These are phyloP conservation scores for Blastobotrys niveus DNA, from an alignment of 1,139 yeast genomes.

Conservation along the genomic window DNA sequence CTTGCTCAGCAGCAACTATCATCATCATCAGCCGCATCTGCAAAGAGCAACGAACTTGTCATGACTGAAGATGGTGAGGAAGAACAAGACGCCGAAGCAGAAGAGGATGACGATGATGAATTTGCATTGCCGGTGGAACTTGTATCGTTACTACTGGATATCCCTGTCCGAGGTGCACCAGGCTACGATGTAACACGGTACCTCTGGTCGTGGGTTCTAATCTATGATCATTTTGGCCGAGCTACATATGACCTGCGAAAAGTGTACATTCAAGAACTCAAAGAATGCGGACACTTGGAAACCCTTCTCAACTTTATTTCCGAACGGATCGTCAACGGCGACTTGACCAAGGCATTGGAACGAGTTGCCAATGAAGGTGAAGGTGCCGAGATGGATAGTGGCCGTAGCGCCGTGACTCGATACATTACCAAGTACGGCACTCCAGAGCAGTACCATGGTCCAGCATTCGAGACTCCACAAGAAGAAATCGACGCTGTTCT, in stretches of 20 bases:
- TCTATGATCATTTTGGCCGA: slow-evolving; percentile 58
- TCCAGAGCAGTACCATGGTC: not conserved
- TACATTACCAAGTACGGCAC: slow-evolving; percentile 13
- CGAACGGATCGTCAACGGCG: slow-evolving; percentile 15
- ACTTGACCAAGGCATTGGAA: slow-evolving; percentile 7
- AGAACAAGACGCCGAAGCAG: slow-evolving; percentile 22
- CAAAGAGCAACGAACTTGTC: too few species aligned
- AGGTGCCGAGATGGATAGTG: too few species aligned
- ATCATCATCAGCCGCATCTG: not conserved
- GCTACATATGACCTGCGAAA: slow-evolving; percentile 59
- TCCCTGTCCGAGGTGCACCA: slow-evolving; percentile 22
- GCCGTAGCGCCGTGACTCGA: not conserved
- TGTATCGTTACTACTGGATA: slow-evolving; percentile 27
- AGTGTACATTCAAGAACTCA: slow-evolving; percentile 54
- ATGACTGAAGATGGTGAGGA: not conserved
- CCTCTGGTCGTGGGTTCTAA: slow-evolving; percentile 65
- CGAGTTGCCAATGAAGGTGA: not conserved
- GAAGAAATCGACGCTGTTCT: slow-evolving; percentile 34
- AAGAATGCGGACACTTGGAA: slow-evolving; percentile 43
- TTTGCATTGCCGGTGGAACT: slow-evolving; percentile 29
- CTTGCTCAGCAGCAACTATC: slow-evolving; percentile 32
- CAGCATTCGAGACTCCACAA: slow-evolving; percentile 20
- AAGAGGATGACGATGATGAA: slow-evolving; percentile 18
- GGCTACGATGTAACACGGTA: slow-evolving; percentile 33
- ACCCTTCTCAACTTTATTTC: slow-evolving; percentile 29